Evolutionary conservation across 176 grass and related monocot genomes (phyloP).

Genomic region (Olyra latifolia): DNA sequence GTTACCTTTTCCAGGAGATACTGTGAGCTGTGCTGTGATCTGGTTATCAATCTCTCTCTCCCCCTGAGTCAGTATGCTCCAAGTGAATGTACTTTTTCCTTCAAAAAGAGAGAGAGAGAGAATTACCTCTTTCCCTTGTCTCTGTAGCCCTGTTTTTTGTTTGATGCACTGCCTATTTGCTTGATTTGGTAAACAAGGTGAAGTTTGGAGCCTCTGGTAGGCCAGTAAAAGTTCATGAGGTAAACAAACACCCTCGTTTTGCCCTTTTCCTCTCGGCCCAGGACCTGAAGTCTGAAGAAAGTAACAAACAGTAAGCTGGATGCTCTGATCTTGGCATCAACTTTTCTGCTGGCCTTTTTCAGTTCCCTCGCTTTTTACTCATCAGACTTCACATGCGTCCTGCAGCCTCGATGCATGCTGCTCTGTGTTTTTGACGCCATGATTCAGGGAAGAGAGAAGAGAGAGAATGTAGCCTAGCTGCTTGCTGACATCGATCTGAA

Average conservation of each 20-base stretch:
- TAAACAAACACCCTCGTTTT: not conserved
- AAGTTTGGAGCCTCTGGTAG: constrained; percentile 2
- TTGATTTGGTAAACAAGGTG: constrained; percentile 29
- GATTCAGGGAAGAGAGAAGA: not conserved
- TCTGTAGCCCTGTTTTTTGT: not conserved
- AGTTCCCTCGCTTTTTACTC: constrained; percentile 6
- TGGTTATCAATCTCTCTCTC: constrained; percentile 22
- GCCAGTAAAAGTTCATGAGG: constrained; percentile 28
- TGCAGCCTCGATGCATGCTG: constrained; percentile 21
- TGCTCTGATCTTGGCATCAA: constrained; percentile 33
- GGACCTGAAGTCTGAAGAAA: not conserved
- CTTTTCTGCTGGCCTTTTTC: constrained; percentile 42
- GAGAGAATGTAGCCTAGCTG: not conserved
- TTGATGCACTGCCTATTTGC: not conserved
- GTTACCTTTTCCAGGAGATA: not conserved
- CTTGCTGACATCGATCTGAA: not conserved
- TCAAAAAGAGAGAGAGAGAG: no score
- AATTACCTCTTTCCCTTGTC: not conserved
- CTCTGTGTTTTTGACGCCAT: not conserved
- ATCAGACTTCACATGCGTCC: constrained; percentile 32
- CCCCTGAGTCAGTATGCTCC: not conserved
- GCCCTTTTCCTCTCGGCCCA: not conserved
- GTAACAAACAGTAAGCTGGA: constrained; percentile 23
- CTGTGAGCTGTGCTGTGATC: constrained; percentile 20
- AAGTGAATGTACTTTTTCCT: constrained; percentile 15